Evolutionary conservation across 2,329 filamentous ascomycete species (phyloP).

Genomic region (Exophiala bonariae): DNA sequence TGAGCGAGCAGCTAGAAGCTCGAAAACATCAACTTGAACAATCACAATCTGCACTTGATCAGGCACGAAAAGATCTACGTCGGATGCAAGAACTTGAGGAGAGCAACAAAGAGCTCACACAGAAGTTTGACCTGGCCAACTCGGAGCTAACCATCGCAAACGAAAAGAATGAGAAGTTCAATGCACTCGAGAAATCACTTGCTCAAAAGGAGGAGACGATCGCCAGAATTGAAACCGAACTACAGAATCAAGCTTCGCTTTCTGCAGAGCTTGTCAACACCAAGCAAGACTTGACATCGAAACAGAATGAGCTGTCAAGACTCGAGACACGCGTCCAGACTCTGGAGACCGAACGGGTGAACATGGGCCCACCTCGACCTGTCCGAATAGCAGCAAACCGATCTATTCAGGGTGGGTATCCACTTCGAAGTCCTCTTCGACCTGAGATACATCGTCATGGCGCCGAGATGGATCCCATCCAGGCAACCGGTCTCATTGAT

Average conservation of each 20-base stretch:
- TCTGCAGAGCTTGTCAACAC: not conserved
- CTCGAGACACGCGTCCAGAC: slow-evolving; percentile 9
- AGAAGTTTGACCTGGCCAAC: too few species aligned
- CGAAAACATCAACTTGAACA: too few species aligned
- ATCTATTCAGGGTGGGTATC: not conserved
- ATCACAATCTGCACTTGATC: not conserved
- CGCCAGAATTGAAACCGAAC: slow-evolving; percentile 1
- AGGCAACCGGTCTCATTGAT: not conserved
- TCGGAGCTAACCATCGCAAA: not conserved
- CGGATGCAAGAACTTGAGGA: not conserved
- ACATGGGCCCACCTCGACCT: not conserved
- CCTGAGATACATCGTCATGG: too few species aligned
- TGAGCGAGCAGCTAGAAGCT: too few species aligned
- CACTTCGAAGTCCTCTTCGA: too few species aligned
- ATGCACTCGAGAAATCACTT: not conserved
- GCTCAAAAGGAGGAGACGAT: not conserved
- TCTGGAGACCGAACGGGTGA: not conserved
- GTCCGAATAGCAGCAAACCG: slow-evolving; percentile 11
- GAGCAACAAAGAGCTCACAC: not conserved
- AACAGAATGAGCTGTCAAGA: not conserved
- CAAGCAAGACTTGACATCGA: not conserved
- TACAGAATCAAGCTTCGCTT: not conserved
- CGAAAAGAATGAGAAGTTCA: slow-evolving; percentile 5
- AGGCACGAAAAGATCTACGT: not conserved
- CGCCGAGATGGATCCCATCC: not conserved